A percentile compares a stretch with the other conserved stretches of the same genome.
Conservation (phyloP, 2,329 filamentous ascomycete species). For the Daldinia sp. region DNA sequence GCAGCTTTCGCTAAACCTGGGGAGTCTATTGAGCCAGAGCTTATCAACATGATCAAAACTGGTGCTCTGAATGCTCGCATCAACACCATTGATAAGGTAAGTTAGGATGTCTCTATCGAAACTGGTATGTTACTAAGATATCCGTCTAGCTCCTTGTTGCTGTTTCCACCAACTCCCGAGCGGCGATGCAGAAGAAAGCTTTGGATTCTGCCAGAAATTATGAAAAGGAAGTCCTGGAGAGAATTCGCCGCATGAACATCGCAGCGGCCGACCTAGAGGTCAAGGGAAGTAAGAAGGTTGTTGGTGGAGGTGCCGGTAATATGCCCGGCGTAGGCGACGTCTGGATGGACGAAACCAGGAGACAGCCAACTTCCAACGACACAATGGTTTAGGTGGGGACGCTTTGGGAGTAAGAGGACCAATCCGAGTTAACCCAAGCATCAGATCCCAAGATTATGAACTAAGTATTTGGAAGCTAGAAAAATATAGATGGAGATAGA, state of each 20-base stretch:
- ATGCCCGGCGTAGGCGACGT: constrained; percentile 45
- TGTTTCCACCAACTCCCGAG: constrained; percentile 73
- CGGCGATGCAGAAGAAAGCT: constrained; percentile 76
- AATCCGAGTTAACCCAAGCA: neutral
- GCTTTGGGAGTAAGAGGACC: neutral
- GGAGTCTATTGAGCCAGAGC: constrained; percentile 76
- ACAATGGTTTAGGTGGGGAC: constrained; percentile 24
- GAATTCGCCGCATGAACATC: constrained; percentile 82
- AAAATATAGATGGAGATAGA: neutral
- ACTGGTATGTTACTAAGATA: constrained; percentile 41
- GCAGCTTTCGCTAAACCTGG: constrained; percentile 77
- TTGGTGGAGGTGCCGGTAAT: constrained; percentile 15
- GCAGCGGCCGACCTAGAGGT: constrained; percentile 81
- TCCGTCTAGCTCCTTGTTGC: constrained; percentile 75
- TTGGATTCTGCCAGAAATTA: constrained; percentile 77
- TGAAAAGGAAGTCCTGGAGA: constrained; percentile 79
- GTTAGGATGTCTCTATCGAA: constrained; percentile 22
- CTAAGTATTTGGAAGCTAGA: neutral
- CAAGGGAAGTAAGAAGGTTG: constrained; percentile 52
- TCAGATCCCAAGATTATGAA: neutral
- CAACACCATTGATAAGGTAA: constrained; percentile 81
- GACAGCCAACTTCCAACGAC: constrained; percentile 28
- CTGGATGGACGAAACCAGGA: constrained; percentile 42
- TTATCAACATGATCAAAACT: constrained; percentile 80
- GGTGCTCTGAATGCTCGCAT: constrained; percentile 82